These are phyloP conservation scores for Phaeophleospora eucalypticola DNA, from an alignment of 2,329 filamentous ascomycete species.

Conservation along the genomic window DNA sequence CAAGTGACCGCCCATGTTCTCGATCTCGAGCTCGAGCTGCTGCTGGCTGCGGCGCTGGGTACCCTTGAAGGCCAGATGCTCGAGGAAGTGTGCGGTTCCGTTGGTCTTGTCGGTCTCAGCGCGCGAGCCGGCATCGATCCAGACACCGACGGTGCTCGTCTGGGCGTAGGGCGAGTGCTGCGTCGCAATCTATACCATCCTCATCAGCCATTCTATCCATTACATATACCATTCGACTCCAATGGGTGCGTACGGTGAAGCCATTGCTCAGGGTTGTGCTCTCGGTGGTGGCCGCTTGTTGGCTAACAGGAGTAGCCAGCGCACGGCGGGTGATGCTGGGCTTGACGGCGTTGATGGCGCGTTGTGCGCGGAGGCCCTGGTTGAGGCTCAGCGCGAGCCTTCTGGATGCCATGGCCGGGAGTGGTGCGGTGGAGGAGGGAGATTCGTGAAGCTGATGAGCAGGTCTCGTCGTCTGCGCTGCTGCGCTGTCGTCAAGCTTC, in stretches of 20 bases:
- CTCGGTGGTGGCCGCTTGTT: conserved; percentile 76
- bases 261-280: conserved; percentile 96
- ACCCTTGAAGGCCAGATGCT: conserved; percentile 99
- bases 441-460: conserved; percentile 32
- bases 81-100: conserved; percentile 98
- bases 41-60: conserved; percentile 92
- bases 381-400: conserved; percentile 93
- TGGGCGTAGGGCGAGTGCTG: conserved; percentile 98
- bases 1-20: conserved; percentile 99
- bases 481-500: conserved; percentile 1
- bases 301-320: conserved; percentile 76
- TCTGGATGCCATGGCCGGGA: conserved; percentile 78
- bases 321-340: conserved; percentile 62
- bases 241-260: conserved; percentile 67
- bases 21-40: conserved; percentile 98
- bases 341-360: conserved; percentile 71
- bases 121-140: conserved; percentile 98
- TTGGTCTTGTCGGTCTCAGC: conserved; percentile 98
- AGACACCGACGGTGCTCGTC: conserved; percentile 96
- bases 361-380: conserved; percentile 82
- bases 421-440: conserved; percentile 32
- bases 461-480: too few relatives aligned
- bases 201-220: conserved; percentile 14
- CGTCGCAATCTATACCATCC: conserved; percentile 72
- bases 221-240: conserved; percentile 2